Evolutionary conservation across 352 stramenopile genomes (phyloP), one percentile per base, ranked within the genome.

Genomic region (Globisporangium cederbergense): DNA sequence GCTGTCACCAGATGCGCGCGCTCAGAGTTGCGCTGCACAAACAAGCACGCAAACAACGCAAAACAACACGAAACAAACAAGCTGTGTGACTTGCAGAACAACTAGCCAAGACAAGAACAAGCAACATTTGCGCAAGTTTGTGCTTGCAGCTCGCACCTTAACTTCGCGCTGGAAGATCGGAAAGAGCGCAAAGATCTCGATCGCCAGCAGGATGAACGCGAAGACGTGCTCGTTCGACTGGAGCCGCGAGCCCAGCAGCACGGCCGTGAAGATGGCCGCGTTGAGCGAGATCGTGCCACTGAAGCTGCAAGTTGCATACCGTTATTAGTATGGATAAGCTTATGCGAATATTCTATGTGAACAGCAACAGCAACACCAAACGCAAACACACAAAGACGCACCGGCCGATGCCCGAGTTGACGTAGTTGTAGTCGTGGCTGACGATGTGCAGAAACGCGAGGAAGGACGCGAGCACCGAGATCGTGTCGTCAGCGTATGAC

Each of bases 401-500:
- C 79, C 78, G 68, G 18, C 82, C 83, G 30, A 90, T 89, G 58
- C 87, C 86, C 43, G 83, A 87, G 60, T 94, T 93, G 56, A 96
- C 77, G 64, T 95, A 93, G 58, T 72, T 81, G 76, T 98, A 98
- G 77, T 98, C 90, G 72, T 97, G 86, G 51, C 88, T 91, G 47
- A 97, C 81, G 60, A 98, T 73, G 64, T 98, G 92, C 46, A 98
- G 63, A 50, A 89, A 66, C 28, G 81, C 77, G 10, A 98, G 73
- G 11, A 80, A 74, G 22, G 86, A 83, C 50, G 85, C 84, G 34
- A 97, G 73, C 30, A 83, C 89, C 66, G 88, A 95, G 61, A 98
- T 97, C n/a, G 89, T 97, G 73, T 98, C 92, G 53, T 97, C 84
- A 5, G 91, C 87, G 60, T 91, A 97, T 32, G 90, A 96, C 32